Conservation (phyloP, 371 early-diverging fungal species). For the Syncephalastrum monosporum region DNA sequence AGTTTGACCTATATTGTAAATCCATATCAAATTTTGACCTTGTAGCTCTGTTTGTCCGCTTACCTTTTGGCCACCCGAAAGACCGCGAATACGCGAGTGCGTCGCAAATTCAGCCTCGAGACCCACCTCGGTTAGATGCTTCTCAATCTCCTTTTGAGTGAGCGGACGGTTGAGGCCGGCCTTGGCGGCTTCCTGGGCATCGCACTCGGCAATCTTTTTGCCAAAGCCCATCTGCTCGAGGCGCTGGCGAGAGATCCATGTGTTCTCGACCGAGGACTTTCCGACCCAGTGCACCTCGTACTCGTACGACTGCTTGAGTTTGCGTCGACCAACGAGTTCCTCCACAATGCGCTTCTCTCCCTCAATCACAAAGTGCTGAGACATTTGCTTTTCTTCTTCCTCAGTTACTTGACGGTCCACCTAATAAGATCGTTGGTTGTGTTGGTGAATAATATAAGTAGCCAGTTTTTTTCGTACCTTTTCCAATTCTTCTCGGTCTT, state of each 20-base stretch:
- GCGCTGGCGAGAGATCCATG: conserved; percentile 70
- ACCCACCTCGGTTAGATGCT: conserved; percentile 67
- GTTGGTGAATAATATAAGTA: no score
- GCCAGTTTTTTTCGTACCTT: conserved; percentile 25
- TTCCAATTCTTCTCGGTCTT: conserved; percentile 63
- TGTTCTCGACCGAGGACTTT: conserved; percentile 54
- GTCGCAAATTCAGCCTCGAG: conserved; percentile 70
- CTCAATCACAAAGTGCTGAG: conserved; percentile 56
- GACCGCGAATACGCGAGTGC: conserved; percentile 78
- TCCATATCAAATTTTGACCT: no score
- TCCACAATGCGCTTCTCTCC: conserved; percentile 63
- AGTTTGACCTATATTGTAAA: conserved; percentile 52
- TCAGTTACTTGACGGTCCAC: conserved; percentile 55
- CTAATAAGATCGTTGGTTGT: no score
- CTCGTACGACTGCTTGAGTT: conserved; percentile 65
- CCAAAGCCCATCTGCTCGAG: conserved; percentile 66
- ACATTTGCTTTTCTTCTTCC: conserved; percentile 63
- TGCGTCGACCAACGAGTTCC: conserved; percentile 59
- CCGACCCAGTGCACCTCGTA: conserved; percentile 65
- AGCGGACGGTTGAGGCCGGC: conserved; percentile 60
- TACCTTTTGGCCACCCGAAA: conserved; percentile 91
- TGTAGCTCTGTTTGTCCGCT: conserved; percentile 6
- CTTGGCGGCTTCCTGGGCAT: conserved; percentile 63
- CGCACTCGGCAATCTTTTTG: conserved; percentile 61
- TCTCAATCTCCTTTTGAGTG: conserved; percentile 63